A percentile compares a stretch with the other conserved stretches of the same genome.
phyloP scores from a whole-genome alignment of 352 stramenopile genomes.

The Pythium graminicola region DNA sequence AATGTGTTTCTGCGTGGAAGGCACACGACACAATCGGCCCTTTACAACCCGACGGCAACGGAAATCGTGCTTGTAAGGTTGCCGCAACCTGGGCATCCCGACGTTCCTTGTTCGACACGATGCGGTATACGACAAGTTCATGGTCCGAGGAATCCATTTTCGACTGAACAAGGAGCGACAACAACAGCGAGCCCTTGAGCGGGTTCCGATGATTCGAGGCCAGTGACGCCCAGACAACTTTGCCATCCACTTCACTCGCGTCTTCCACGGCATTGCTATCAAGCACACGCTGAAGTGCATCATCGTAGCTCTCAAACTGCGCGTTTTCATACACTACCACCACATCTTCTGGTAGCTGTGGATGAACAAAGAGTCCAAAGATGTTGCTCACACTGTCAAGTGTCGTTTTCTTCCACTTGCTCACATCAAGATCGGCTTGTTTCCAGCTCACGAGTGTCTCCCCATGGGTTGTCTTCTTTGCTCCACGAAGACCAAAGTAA shows the following conservation, averaged over 20 bases:
- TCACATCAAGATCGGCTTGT: conserved; percentile 53
- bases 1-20: conserved; percentile 68
- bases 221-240: conserved; percentile 48
- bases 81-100: conserved; percentile 29
- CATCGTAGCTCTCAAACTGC: conserved; percentile 49
- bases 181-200: conserved; percentile 51
- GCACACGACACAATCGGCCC: conserved; percentile 34
- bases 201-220: conserved; percentile 50
- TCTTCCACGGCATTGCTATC: conserved; percentile 28
- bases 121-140: conserved; percentile 53
- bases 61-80: conserved; percentile 30
- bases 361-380: conserved; percentile 49
- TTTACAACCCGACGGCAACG: conserved; percentile 16
- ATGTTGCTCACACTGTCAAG: conserved; percentile 30
- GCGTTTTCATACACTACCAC: conserved; percentile 63
- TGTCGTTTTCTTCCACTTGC: conserved; percentile 46
- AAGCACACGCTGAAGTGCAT: conserved; percentile 37
- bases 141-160: conserved; percentile 27
- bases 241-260: conserved; percentile 17
- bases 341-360: conserved; percentile 51
- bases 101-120: conserved; percentile 32
- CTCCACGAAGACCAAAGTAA: conserved; percentile 50
- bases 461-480: conserved; percentile 34
- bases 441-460: conserved; percentile 55
- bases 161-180: conserved; percentile 49